Evolutionary conservation across 306 rosid species (phyloP).

Genomic region (Alnus rubra): DNA sequence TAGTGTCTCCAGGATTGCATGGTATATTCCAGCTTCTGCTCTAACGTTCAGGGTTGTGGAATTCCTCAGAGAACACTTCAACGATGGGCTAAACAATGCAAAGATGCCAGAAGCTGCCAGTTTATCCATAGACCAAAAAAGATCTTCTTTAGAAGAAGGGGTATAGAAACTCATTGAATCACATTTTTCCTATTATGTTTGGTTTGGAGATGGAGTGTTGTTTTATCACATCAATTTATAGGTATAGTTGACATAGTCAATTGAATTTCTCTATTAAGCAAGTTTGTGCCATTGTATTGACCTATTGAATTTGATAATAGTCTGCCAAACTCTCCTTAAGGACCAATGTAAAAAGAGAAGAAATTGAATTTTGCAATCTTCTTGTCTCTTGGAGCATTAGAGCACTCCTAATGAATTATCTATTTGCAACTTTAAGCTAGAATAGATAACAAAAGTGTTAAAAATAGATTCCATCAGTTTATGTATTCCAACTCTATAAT

Average conservation of each 20-base stretch:
- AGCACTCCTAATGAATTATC: too few relatives aligned
- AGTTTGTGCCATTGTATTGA: not conserved
- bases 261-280: not conserved
- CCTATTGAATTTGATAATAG: not conserved
- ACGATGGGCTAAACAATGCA: conserved; percentile 36
- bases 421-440: too few relatives aligned
- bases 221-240: conserved; percentile 17
- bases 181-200: conserved; percentile 24
- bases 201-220: conserved; percentile 34
- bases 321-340: not conserved
- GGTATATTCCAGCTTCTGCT: conserved; percentile 95
- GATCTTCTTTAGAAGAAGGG: conserved; percentile 41
- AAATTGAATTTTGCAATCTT: not conserved
- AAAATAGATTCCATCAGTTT: too few relatives aligned
- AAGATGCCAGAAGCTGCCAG: conserved; percentile 40
- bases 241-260: not conserved
- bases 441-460: too few relatives aligned
- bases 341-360: not conserved
- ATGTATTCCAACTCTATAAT: too few relatives aligned
- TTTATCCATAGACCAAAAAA: conserved; percentile 50
- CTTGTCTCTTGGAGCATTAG: not conserved
- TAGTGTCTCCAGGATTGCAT: conserved; percentile 76
- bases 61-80: conserved; percentile 71
- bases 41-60: conserved; percentile 92
- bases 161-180: conserved; percentile 31